Base-by-base conservation (phyloP, 1,139 yeast species). In the Magnusiomyces tetraspermus region DNA sequence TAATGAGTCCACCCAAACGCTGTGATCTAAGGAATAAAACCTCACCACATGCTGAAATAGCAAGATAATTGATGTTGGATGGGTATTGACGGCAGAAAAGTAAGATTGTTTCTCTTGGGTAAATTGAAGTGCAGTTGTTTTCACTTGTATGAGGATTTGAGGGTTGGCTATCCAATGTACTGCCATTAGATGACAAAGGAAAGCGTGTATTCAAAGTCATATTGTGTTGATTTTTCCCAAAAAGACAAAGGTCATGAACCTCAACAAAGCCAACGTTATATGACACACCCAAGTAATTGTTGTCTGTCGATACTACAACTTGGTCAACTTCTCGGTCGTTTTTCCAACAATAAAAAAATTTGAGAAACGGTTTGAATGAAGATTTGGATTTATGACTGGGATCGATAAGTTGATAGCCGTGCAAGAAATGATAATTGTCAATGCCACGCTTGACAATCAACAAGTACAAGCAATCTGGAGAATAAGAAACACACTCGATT, bases 1-100 rank as follows among this genome's bases (percentile, higher is more conserved):
- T 49, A 3, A 60, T 53, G 17, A 66, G 55, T 4, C 69, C 69
- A 5, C 69, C 69, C 4, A 66, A 56, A 11, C 69, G 57, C 19
- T 59, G 57, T 21, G 65, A 61, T 6, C 67, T 57, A 19, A 65
- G 51, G 49, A 65, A 63, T 41, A 66, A 50, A 26, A 66, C 60
- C 41, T 60, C 65, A 8, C 65, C 64, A 23, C 57, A 55, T 1
- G 57, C 58, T 1, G 69, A 62, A 2, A 66, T 55, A 2, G 61
- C 63, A n/a, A 65, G 51, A 38, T 62, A 62, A 47, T 56, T 60
- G 43, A 63, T 60, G n/a, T 56, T 51, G 4, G 69, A 66, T 2
- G 69, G 69, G 42, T 58, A 64, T 52, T 63, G 67, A 11, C 59
- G 54, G 1, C 56, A 51, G 48, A 60, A 66, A 10, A 63, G 51